Evolutionary conservation across 1,284 basidiomycete genomes (phyloP).

Genomic region (Flammula alnicola): DNA sequence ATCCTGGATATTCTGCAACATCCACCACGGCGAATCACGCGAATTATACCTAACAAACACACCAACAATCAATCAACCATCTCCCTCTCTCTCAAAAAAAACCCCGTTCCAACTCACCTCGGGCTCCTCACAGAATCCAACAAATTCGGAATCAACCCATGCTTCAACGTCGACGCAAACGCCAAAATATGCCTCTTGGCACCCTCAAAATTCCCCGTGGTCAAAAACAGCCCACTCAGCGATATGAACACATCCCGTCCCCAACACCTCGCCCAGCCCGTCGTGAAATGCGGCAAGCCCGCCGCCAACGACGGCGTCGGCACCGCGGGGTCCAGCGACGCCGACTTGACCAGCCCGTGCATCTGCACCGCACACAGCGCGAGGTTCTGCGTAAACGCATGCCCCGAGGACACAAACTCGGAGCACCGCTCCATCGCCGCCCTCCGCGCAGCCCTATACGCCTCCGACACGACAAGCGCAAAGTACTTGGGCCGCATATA

Average conservation of each 20-base stretch:
- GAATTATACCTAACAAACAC: slow-evolving; percentile 75
- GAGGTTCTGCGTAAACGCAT: slow-evolving; percentile 88
- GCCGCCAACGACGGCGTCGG: slow-evolving; percentile 85
- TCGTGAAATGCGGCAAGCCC: slow-evolving; percentile 91
- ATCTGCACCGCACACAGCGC: slow-evolving; percentile 90
- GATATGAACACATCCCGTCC: slow-evolving; percentile 98
- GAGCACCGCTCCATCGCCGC: slow-evolving; percentile 86
- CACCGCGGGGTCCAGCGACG: slow-evolving; percentile 77
- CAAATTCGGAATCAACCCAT: slow-evolving; percentile 92
- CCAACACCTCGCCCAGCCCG: slow-evolving; percentile 95
- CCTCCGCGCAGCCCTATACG: slow-evolving; percentile 87
- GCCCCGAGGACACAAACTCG: slow-evolving; percentile 83
- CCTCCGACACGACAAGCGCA: slow-evolving; percentile 85
- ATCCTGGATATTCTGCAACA: slow-evolving; percentile 98
- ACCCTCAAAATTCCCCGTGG: slow-evolving; percentile 87
- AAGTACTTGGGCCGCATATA: slow-evolving; percentile 96
- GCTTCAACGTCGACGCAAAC: slow-evolving; percentile 85
- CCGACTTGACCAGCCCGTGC: slow-evolving; percentile 88
- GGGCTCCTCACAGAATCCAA: slow-evolving; percentile 87
- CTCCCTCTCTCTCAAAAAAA: too few relatives aligned
- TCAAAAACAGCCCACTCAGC: slow-evolving; percentile 87
- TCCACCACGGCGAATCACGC: slow-evolving; percentile 96
- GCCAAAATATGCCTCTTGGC: slow-evolving; percentile 89
- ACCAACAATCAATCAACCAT: too few relatives aligned
- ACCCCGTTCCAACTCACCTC: slow-evolving; percentile 62